These are phyloP conservation scores for Elsinoe fawcettii DNA, from an alignment of 2,329 filamentous ascomycete species.

Conservation along the genomic window DNA sequence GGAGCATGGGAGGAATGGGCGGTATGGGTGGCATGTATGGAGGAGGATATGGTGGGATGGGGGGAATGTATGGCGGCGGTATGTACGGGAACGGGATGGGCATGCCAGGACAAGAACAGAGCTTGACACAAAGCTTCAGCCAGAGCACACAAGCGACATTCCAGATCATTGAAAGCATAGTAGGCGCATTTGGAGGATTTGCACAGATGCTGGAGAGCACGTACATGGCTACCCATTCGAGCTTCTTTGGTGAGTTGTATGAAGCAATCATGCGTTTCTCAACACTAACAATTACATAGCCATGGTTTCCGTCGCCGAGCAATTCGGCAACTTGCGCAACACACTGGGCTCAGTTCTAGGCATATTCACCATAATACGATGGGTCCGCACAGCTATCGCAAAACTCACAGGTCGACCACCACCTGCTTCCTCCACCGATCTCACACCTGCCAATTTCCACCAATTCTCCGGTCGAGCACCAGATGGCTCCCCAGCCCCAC, in stretches of 20 bases:
- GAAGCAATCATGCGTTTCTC: neutral
- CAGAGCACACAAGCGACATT: conserved; percentile 95
- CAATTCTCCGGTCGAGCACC: conserved; percentile 57
- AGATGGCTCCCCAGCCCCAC: conserved; percentile 58
- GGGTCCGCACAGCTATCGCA: conserved; percentile 83
- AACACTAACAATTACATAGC: conserved; percentile 44
- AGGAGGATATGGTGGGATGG: conserved; percentile 25
- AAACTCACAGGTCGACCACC: conserved; percentile 87
- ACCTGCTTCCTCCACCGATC: conserved; percentile 74
- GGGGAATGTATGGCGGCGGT: conserved; percentile 24
- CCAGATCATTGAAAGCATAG: conserved; percentile 95
- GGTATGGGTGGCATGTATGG: conserved; percentile 40
- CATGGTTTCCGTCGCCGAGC: conserved; percentile 96
- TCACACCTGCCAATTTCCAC: conserved; percentile 88
- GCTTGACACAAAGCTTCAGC: conserved; percentile 88
- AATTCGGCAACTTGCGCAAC: conserved; percentile 87
- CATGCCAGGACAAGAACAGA: conserved; percentile 79
- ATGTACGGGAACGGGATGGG: conserved; percentile 38
- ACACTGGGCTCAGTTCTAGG: conserved; percentile 89
- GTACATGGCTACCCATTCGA: conserved; percentile 98
- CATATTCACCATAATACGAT: conserved; percentile 92
- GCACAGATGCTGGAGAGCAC: conserved; percentile 99
- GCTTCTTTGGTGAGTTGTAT: conserved; percentile 78
- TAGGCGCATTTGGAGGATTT: conserved; percentile 93
- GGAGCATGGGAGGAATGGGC: conserved; percentile 41